Evolutionary conservation across 192 early-diverging fungal genomes (phyloP), one percentile per base, ranked within the genome.

Genomic region (Pilaira anomala): DNA sequence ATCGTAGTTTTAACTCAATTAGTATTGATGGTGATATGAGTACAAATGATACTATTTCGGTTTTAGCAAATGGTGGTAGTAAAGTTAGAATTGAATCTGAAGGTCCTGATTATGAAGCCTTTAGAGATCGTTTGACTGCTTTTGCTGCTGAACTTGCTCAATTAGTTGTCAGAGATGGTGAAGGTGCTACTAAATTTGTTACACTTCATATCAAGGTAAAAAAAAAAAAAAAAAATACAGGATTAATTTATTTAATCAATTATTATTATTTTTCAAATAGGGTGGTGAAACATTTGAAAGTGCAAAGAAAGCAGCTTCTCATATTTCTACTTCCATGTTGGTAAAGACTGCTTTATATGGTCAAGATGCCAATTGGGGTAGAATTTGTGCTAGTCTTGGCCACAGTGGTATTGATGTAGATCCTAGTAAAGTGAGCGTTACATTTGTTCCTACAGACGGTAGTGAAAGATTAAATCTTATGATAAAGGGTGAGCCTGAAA

Each of bases 281-380:
- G 87, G 87, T 22, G 94, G 90, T 6, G 62, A 66, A 16, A 73
- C 84, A 0, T 93, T 91, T 68, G 77, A 73, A 9, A 90, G 88
- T 2, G 94, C 91, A 21, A 93, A 93, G 73, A 79, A 78, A 36
- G 85, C 95, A 6, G 91, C 92, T 1, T 84, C 83, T 11, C 89
- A 94, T 0, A 93, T 98, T 42, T 89, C 94, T 1, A 97, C 91
- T 2, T 97, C 94, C 8, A 88, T 91, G 42, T 74, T 98, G 30
- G 94, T 98, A 48, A 98, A 98, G 76, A 97, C 96, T 0, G 96
- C 96, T 16, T 78, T 98, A 33, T 98, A 89, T 67, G 96, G 96
- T 1, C 86, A 93, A 72, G 96, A 98, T 77, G 96, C 96, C 45
- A 98, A 98, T 75, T 98, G 96, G 96, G 96, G 96, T 21, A 87